These are phyloP conservation scores for Oryza nivara DNA, from an alignment of 176 grass and related monocot genomes.

Conservation along the genomic window DNA sequence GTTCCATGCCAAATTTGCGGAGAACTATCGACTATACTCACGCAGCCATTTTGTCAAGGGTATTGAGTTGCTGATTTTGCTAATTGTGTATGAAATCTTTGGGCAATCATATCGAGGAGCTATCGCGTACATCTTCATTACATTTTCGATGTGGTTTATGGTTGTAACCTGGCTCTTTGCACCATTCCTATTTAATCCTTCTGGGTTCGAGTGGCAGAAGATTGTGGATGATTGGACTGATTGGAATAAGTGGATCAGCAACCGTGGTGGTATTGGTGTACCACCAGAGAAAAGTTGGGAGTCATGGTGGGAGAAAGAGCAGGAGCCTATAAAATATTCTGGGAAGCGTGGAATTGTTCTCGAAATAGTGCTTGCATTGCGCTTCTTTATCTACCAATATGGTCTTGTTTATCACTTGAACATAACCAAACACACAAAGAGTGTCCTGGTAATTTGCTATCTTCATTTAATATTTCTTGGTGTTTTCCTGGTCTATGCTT, in stretches of 20 bases:
- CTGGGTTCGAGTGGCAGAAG: slow-evolving; percentile 98
- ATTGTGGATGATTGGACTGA: slow-evolving; percentile 97
- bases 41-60: slow-evolving; percentile 97
- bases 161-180: slow-evolving; percentile 95
- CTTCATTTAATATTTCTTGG: slow-evolving; percentile 5
- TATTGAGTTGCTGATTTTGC: slow-evolving; percentile 86
- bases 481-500: slow-evolving; percentile 19
- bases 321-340: slow-evolving; percentile 77
- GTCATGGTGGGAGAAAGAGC: slow-evolving; percentile 95
- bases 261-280: slow-evolving; percentile 88
- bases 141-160: slow-evolving; percentile 97
- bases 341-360: slow-evolving; percentile 78
- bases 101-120: slow-evolving; percentile 80
- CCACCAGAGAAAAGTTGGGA: slow-evolving; percentile 85
- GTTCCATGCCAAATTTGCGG: slow-evolving; percentile 95
- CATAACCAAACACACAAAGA: slow-evolving; percentile 71
- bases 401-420: slow-evolving; percentile 95
- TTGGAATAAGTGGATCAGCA: slow-evolving; percentile 98
- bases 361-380: slow-evolving; percentile 76
- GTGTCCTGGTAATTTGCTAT: slow-evolving; percentile 67
- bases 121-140: slow-evolving; percentile 86
- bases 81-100: slow-evolving; percentile 90
- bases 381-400: slow-evolving; percentile 97
- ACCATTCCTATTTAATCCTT: slow-evolving; percentile 98
- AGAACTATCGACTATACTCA: slow-evolving; percentile 87